Percentiles rank a stretch among this genome's conserved stretches.
Conservation (phyloP, 2,329 filamentous ascomycete species). For the Sarocladium kiliense region DNA sequence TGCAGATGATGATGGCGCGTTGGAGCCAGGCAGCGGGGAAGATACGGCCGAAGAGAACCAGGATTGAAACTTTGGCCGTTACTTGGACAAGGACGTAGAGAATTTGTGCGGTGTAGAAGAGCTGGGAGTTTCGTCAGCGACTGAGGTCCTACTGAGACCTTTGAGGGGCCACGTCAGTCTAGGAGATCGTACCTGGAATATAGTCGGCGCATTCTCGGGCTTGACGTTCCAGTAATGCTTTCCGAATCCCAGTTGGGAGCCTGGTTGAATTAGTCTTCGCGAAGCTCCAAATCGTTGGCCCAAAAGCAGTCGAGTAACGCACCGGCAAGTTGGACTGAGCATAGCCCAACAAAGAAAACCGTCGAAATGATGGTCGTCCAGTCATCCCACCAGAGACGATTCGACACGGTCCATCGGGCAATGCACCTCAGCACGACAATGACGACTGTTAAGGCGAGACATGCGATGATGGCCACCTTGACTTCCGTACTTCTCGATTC, state of each 20-base stretch:
- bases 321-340: neutral
- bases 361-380: neutral
- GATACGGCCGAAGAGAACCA: conserved; percentile 18
- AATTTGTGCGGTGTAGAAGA: conserved; percentile 17
- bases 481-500: conserved; percentile 7
- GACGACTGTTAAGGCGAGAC: conserved; percentile 9
- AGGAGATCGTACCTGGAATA: conserved; percentile 11
- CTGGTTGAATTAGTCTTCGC: neutral
- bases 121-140: conserved; percentile 1
- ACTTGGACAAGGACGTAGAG: conserved; percentile 18
- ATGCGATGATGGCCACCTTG: conserved; percentile 21
- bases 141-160: neutral
- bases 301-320: neutral
- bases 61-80: conserved; percentile 18
- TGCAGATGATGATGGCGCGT: conserved; percentile 12
- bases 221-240: conserved; percentile 18
- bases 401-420: neutral
- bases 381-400: neutral
- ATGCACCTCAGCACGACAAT: neutral
- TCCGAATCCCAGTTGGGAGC: conserved; percentile 12
- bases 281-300: neutral
- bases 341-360: neutral
- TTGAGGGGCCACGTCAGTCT: neutral
- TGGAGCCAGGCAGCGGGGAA: conserved; percentile 15
- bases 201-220: conserved; percentile 9